Evolutionary conservation across 495 filamentous ascomycete species (phyloP).

Genomic region (Aspergillus campestris): DNA sequence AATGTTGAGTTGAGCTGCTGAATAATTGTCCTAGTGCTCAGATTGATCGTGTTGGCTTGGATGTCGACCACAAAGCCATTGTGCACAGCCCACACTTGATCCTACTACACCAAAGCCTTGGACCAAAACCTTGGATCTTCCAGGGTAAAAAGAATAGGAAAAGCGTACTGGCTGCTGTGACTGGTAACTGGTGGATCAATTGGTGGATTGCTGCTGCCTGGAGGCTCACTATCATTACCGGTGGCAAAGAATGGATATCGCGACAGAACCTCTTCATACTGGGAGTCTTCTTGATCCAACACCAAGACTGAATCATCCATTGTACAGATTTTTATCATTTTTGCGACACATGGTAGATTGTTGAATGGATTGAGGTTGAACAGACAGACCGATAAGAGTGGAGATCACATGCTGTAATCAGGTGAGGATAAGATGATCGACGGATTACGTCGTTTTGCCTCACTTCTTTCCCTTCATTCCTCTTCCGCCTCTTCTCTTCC

Average conservation of each 20-base stretch:
- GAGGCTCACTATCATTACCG: slow-evolving; percentile 2
- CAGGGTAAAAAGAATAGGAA: no score
- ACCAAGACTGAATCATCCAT: no score
- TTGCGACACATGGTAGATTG: not conserved
- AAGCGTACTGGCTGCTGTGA: no score
- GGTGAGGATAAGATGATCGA: slow-evolving; percentile 2
- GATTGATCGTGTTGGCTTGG: no score
- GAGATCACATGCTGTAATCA: slow-evolving; percentile 1
- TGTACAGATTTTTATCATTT: no score
- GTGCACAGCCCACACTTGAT: no score
- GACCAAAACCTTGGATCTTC: no score
- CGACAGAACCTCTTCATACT: not conserved
- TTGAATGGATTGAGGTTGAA: not conserved
- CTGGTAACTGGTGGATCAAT: not conserved
- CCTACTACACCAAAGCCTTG: no score
- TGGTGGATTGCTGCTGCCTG: slow-evolving; percentile 12
- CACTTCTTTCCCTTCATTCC: not conserved
- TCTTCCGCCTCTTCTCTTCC: not conserved
- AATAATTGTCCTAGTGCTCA: no score
- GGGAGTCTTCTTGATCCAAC: no score
- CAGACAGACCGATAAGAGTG: not conserved
- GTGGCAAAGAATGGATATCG: slow-evolving; percentile 6
- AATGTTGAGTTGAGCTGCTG: no score
- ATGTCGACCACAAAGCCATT: no score
- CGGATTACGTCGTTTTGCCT: slow-evolving; percentile 7